phyloP scores from a whole-genome alignment of 2,329 filamentous ascomycete genomes.

The Talaromyces sp. region DNA sequence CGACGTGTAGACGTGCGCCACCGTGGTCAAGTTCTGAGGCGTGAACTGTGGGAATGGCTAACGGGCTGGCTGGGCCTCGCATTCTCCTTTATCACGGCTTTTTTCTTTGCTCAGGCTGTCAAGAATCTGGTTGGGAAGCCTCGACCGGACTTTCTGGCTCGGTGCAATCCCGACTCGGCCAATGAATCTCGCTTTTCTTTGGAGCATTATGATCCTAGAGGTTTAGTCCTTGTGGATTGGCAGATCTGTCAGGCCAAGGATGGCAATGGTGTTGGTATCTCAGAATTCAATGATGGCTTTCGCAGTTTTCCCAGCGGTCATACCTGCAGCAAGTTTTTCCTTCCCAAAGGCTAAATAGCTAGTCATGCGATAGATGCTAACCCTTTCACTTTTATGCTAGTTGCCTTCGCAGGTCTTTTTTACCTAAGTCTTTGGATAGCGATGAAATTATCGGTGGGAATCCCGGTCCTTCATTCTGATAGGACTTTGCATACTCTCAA shows the following conservation, averaged over 20 bases:
- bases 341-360: not conserved
- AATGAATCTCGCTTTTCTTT: constrained; percentile 60
- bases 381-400: not conserved
- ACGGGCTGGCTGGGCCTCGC: constrained; percentile 78
- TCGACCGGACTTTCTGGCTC: constrained; percentile 61
- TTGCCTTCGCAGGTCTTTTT: not conserved
- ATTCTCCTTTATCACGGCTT: constrained; percentile 66
- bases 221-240: constrained; percentile 67
- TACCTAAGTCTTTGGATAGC: not conserved
- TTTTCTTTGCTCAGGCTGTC: constrained; percentile 76
- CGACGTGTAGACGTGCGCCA: constrained; percentile 60
- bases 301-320: constrained; percentile 78
- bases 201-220: constrained; percentile 50
- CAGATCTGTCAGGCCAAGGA: constrained; percentile 67
- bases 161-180: constrained; percentile 71
- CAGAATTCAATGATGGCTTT: constrained; percentile 68
- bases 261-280: constrained; percentile 37
- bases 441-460: not conserved
- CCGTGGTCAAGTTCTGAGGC: constrained; percentile 64
- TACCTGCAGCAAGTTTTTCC: constrained; percentile 54
- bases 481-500: not conserved
- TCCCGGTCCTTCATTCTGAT: not conserved
- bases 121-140: constrained; percentile 70
- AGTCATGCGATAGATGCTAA: not conserved
- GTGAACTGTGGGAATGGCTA: constrained; percentile 89